Percentiles rank a stretch among this genome's conserved stretches.
These are phyloP conservation scores for Sporothrix protearum DNA, from an alignment of 2,329 filamentous ascomycete species.

Conservation along the genomic window DNA sequence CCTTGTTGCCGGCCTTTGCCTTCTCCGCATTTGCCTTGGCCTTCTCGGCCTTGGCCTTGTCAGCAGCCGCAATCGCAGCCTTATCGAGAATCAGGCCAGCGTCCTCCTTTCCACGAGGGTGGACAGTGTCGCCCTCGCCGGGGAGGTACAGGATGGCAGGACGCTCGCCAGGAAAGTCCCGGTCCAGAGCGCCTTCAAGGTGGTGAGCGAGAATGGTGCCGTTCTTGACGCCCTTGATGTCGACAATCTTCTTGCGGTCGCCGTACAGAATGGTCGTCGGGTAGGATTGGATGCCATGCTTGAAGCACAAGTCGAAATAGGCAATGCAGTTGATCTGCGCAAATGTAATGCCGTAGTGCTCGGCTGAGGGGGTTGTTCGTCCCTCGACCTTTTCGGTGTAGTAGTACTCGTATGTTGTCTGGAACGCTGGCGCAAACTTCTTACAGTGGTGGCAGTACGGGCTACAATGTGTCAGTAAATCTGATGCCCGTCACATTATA, in stretches of 20 bases:
- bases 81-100: slow-evolving; percentile 26
- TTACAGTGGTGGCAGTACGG: slow-evolving; percentile 70
- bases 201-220: slow-evolving; percentile 58
- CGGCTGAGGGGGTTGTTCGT: slow-evolving; percentile 61
- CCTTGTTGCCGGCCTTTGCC: neutral
- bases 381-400: slow-evolving; percentile 68
- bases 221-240: slow-evolving; percentile 62
- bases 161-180: slow-evolving; percentile 74
- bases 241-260: slow-evolving; percentile 65
- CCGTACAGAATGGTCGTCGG: slow-evolving; percentile 79
- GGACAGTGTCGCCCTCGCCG: slow-evolving; percentile 58
- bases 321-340: slow-evolving; percentile 81
- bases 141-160: slow-evolving; percentile 67
- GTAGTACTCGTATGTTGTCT: slow-evolving; percentile 94
- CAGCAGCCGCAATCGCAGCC: slow-evolving; percentile 15
- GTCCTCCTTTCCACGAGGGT: slow-evolving; percentile 33
- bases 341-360: slow-evolving; percentile 88
- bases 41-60: slow-evolving; percentile 20
- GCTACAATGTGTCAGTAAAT: slow-evolving; percentile 35
- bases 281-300: slow-evolving; percentile 64
- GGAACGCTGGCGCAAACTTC: slow-evolving; percentile 76
- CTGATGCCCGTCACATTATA: neutral
- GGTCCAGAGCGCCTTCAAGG: slow-evolving; percentile 27
- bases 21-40: slow-evolving; percentile 10
- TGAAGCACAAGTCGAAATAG: slow-evolving; percentile 71